These are phyloP conservation scores for Globisporangium megalacanthum DNA, from an alignment of 352 stramenopile species.

Conservation along the genomic window DNA sequence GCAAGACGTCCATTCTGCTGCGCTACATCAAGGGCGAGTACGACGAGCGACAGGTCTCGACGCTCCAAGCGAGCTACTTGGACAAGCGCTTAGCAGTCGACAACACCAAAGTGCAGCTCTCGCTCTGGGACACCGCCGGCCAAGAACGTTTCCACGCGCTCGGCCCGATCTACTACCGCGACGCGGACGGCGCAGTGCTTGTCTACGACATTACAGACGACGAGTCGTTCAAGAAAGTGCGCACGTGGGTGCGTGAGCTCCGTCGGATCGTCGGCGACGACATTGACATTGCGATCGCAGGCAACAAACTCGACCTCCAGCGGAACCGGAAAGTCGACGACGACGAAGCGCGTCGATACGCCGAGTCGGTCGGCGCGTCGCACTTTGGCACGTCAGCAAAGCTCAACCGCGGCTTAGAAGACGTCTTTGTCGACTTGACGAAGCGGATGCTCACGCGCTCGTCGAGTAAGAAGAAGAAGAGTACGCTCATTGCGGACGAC, in stretches of 20 bases:
- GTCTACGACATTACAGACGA: conserved; percentile 93
- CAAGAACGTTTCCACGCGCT: conserved; percentile 87
- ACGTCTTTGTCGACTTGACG: conserved; percentile 88
- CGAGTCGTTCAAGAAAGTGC: conserved; percentile 89
- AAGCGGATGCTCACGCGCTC: conserved; percentile 74
- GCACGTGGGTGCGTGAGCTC: conserved; percentile 91
- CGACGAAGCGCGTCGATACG: conserved; percentile 80
- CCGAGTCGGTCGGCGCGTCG: conserved; percentile 78
- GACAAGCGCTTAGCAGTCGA: conserved; percentile 89
- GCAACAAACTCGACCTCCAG: conserved; percentile 92
- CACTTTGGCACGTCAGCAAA: conserved; percentile 92
- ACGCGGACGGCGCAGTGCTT: conserved; percentile 82
- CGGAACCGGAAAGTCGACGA: conserved; percentile 84
- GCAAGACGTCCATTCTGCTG: conserved; percentile 94
- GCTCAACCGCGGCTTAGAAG: conserved; percentile 88
- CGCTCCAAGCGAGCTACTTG: conserved; percentile 91
- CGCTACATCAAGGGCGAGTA: conserved; percentile 93
- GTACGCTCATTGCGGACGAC: conserved; percentile 74
- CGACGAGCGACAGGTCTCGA: conserved; percentile 89
- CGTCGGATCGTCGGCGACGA: conserved; percentile 88
- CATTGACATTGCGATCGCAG: conserved; percentile 90
- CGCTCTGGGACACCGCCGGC: conserved; percentile 84
- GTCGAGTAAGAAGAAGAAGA: conserved; percentile 72
- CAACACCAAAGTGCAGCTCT: conserved; percentile 70
- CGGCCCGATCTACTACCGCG: conserved; percentile 89